Conservation (phyloP, 306 rosid species). For the Styphnolobium japonicum region DNA sequence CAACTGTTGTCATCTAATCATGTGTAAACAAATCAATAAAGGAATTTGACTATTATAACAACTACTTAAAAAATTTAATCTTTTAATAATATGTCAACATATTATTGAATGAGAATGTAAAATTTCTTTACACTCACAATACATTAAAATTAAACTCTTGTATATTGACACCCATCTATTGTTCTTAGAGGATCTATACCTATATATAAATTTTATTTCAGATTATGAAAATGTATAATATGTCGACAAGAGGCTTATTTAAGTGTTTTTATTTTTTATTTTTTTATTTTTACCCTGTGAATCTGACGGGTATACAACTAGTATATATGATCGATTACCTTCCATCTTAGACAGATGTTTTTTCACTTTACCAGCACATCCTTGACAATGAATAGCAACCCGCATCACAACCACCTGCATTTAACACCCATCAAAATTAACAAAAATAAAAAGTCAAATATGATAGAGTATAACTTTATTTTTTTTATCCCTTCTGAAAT, state of each 20-base stretch:
- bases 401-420: conserved; percentile 89
- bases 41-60: no score
- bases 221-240: background rate
- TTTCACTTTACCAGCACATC: conserved; percentile 90
- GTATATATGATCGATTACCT: conserved; percentile 43
- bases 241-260: background rate
- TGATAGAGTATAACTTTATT: background rate
- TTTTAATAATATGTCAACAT: no score
- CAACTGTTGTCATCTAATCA: no score
- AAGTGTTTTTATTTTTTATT: background rate
- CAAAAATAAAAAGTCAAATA: background rate
- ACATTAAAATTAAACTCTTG: no score
- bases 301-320: background rate
- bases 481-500: background rate
- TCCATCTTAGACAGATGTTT: conserved; percentile 88
- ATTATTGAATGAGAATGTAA: no score
- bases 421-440: conserved; percentile 21
- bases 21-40: no score
- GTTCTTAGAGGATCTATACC: background rate
- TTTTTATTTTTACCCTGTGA: background rate
- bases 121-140: no score
- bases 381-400: conserved; percentile 91
- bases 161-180: background rate
- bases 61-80: no score
- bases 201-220: background rate